Percentiles rank a stretch among this genome's conserved stretches.
phyloP scores from a whole-genome alignment of 78 protist species.

The Mastigamoeba balamuthi region DNA sequence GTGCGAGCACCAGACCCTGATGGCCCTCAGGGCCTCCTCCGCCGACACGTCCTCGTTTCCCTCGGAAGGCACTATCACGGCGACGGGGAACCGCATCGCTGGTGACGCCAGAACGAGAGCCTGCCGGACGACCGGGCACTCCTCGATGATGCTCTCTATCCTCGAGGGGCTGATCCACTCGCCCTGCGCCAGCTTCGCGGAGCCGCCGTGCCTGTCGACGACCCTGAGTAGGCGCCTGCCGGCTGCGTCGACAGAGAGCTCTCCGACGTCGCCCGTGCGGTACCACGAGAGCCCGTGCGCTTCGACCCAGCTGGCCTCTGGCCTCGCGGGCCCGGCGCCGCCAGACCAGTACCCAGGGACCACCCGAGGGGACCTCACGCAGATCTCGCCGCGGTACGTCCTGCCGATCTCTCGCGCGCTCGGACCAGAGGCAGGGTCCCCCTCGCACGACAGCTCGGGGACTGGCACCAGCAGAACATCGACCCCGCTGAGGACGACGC shows the following conservation, averaged over 20 bases:
- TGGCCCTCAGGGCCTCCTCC: neutral
- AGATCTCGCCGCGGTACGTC: neutral
- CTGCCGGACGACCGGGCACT: neutral
- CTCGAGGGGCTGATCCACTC: neutral
- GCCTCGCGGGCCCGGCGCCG: neutral
- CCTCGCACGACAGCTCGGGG: neutral
- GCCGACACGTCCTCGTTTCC: neutral
- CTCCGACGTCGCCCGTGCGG: neutral
- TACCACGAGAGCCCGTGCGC: neutral
- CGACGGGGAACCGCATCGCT: neutral
- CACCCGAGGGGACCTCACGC: neutral
- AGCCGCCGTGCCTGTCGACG: neutral
- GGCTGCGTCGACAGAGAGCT: neutral
- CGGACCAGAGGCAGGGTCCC: too few species aligned
- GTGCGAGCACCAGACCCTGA: neutral
- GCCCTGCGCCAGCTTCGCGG: neutral
- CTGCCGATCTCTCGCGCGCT: too few species aligned
- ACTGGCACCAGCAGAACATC: neutral
- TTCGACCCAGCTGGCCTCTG: neutral
- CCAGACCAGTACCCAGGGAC: neutral
- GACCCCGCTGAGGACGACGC: neutral
- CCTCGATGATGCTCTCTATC: neutral
- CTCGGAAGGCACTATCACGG: neutral
- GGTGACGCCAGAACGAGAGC: neutral
- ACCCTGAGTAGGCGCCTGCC: neutral